phyloP scores from a whole-genome alignment of 768 basidiomycete genomes.

The Boletus insuetus region DNA sequence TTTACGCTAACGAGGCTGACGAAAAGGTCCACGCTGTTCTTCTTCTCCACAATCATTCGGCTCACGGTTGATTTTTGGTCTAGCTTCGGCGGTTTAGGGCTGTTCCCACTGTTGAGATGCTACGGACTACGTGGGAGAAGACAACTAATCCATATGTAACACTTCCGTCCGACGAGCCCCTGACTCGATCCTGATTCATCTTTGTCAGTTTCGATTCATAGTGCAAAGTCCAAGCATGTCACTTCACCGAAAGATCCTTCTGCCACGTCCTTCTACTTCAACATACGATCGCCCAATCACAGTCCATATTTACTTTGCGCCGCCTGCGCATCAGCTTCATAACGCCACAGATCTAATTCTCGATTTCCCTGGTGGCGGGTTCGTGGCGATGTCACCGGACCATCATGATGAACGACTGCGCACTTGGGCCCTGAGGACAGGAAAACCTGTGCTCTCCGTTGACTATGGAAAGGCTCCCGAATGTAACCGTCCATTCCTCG shows the following conservation, averaged over 20 bases:
- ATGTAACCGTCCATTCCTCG: slow-evolving; percentile 49
- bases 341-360: slow-evolving; percentile 78
- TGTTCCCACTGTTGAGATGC: slow-evolving; percentile 93
- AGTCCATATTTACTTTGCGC: slow-evolving; percentile 79
- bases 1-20: slow-evolving; percentile 87
- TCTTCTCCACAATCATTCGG: not conserved
- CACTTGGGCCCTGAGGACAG: slow-evolving; percentile 78
- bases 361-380: slow-evolving; percentile 95
- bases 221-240: slow-evolving; percentile 57
- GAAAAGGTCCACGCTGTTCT: slow-evolving; percentile 70
- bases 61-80: not conserved
- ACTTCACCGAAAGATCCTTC: slow-evolving; percentile 70
- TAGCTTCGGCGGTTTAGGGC: slow-evolving; percentile 91
- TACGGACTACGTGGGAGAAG: slow-evolving; percentile 96
- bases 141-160: slow-evolving; percentile 85
- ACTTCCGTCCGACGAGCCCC: slow-evolving; percentile 9
- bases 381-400: slow-evolving; percentile 93
- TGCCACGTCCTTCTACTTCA: slow-evolving; percentile 78
- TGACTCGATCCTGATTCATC: slow-evolving; percentile 5
- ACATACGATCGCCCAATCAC: slow-evolving; percentile 80
- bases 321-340: slow-evolving; percentile 59
- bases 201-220: slow-evolving; percentile 58
- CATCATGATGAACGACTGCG: slow-evolving; percentile 94
- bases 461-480: slow-evolving; percentile 98
- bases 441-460: slow-evolving; percentile 77